Evolutionary conservation across 371 early-diverging fungal species (phyloP).

Genomic region (Mucor sp.): DNA sequence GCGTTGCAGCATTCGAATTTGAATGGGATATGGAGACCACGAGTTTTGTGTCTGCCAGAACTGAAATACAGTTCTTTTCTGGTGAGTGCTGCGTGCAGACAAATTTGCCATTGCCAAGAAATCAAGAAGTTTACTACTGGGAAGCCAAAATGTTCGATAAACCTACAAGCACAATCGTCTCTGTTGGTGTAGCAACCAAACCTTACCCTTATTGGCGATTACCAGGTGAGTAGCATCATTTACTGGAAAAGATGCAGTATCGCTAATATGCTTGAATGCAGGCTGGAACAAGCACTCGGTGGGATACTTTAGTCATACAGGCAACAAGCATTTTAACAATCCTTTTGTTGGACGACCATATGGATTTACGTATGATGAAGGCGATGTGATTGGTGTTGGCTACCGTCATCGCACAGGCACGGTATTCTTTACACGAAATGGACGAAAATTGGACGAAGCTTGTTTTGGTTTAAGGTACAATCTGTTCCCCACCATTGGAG

Average conservation of each 20-base stretch:
- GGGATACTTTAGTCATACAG: conserved; percentile 70
- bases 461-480: conserved; percentile 57
- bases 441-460: conserved; percentile 64
- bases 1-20: conserved; percentile 85
- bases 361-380: conserved; percentile 64
- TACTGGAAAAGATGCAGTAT: neutral
- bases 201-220: conserved; percentile 70
- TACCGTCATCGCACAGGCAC: conserved; percentile 76
- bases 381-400: conserved; percentile 80
- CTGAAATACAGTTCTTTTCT: conserved; percentile 73
- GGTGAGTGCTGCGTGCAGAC: conserved; percentile 81
- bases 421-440: conserved; percentile 81
- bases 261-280: conserved; percentile 6
- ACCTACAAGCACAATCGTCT: conserved; percentile 56
- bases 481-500: conserved; percentile 67
- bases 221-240: conserved; percentile 51
- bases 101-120: conserved; percentile 79
- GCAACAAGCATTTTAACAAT: conserved; percentile 66
- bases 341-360: conserved; percentile 65
- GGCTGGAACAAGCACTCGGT: conserved; percentile 76
- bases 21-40: conserved; percentile 68
- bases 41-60: conserved; percentile 70
- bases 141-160: conserved; percentile 76
- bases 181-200: conserved; percentile 71
- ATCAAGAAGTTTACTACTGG: conserved; percentile 78